Evolutionary conservation across 2,329 filamentous ascomycete species (phyloP).

Genomic region (Diaporthe sp.): DNA sequence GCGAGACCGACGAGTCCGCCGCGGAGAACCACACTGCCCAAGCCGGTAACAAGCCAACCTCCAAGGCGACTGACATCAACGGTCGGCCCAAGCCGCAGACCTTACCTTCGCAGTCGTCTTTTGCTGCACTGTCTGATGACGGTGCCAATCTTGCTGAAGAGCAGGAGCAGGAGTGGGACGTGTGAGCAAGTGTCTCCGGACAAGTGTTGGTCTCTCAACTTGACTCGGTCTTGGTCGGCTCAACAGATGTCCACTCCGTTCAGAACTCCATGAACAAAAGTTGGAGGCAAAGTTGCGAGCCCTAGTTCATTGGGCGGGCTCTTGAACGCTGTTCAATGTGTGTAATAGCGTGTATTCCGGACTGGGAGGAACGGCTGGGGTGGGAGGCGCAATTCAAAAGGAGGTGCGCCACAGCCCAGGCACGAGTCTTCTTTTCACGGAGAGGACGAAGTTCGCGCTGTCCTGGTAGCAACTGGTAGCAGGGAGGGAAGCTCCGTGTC

Average conservation of each 20-base stretch:
- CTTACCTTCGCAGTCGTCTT: slow-evolving; percentile 58
- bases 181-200: slow-evolving; percentile 48
- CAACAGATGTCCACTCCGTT: background rate
- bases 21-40: slow-evolving; percentile 42
- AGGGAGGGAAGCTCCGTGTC: slow-evolving; percentile 1
- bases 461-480: background rate
- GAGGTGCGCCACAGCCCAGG: slow-evolving; percentile 22
- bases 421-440: slow-evolving; percentile 22
- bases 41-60: slow-evolving; percentile 42
- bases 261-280: background rate
- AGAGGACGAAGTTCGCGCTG: slow-evolving; percentile 14
- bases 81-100: slow-evolving; percentile 48
- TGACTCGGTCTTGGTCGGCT: slow-evolving; percentile 8
- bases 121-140: slow-evolving; percentile 62
- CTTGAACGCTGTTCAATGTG: slow-evolving; percentile 37
- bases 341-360: slow-evolving; percentile 36
- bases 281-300: slow-evolving; percentile 2
- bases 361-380: slow-evolving; percentile 11
- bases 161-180: slow-evolving; percentile 67
- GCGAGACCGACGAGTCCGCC: slow-evolving; percentile 45
- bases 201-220: background rate
- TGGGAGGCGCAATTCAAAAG: slow-evolving; percentile 15
- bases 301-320: slow-evolving; percentile 21
- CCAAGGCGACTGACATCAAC: slow-evolving; percentile 48
- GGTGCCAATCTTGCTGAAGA: slow-evolving; percentile 56